Evolutionary conservation across 345 rosid genomes (phyloP).

Genomic region (Turnera subulata): DNA sequence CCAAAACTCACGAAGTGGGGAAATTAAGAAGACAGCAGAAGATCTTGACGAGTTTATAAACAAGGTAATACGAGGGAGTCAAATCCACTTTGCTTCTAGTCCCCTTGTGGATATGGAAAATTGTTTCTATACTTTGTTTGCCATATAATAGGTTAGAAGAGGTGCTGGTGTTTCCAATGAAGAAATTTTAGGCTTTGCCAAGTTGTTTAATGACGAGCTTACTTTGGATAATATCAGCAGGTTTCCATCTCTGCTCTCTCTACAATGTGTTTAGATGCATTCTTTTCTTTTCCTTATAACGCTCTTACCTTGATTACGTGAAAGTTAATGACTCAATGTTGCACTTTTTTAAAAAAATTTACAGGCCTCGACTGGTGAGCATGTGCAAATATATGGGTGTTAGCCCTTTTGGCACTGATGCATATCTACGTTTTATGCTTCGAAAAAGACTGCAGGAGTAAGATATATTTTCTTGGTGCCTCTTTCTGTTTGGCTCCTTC

Average conservation of each 20-base stretch:
- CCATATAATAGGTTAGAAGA: conserved; percentile 71
- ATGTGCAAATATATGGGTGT: conserved; percentile 99
- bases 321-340: neutral
- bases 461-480: conserved; percentile 22
- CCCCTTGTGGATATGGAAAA: neutral
- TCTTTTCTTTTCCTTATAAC: neutral
- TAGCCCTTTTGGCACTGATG: conserved; percentile 92
- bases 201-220: conserved; percentile 89
- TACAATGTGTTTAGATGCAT: neutral
- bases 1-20: conserved; percentile 82
- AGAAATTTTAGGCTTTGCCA: conserved; percentile 94
- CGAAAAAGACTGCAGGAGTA: conserved; percentile 85
- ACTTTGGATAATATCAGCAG: conserved; percentile 97
- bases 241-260: conserved; percentile 30
- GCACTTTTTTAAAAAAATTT: conserved; percentile 18
- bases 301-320: neutral
- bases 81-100: neutral
- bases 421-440: conserved; percentile 90
- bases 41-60: conserved; percentile 91
- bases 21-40: conserved; percentile 80
- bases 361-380: conserved; percentile 88
- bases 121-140: conserved; percentile 6
- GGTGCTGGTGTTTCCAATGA: conserved; percentile 89
- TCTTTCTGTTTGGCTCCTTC: conserved; percentile 3
- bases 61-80: conserved; percentile 38